Evolutionary conservation across 2,329 filamentous ascomycete species (phyloP).

Genomic region (Trichoderma harzianum): DNA sequence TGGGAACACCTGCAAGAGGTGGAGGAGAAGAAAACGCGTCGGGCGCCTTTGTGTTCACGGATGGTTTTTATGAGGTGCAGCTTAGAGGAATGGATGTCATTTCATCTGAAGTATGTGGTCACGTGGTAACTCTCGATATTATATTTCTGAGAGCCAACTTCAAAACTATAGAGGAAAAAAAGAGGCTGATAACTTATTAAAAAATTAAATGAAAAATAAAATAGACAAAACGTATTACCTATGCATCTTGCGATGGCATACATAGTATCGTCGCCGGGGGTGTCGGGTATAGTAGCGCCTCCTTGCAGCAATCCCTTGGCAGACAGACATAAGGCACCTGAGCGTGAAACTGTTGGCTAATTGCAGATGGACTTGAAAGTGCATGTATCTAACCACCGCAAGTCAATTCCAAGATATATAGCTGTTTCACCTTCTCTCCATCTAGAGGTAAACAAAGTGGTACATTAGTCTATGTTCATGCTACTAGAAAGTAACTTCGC

Average conservation of each 20-base stretch:
- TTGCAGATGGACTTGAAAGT: not conserved
- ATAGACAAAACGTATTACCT: not conserved
- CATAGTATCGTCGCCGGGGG: not conserved
- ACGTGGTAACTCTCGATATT: not conserved
- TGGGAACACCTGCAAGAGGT: not conserved
- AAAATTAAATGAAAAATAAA: not conserved
- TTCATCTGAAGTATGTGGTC: not conserved
- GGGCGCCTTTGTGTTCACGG: not conserved
- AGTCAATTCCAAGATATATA: not conserved
- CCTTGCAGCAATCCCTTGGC: not conserved
- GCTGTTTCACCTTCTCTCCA: not conserved
- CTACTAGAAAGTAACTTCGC: too few species aligned
- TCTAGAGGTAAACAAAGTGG: not conserved
- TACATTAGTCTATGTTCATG: not conserved
- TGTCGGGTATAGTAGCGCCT: not conserved
- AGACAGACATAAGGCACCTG: not conserved
- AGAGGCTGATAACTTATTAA: not conserved
- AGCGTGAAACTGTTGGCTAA: not conserved
- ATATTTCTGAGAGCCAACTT: too few species aligned
- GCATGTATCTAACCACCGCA: not conserved
- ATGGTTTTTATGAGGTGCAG: not conserved
- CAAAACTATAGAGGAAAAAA: too few species aligned
- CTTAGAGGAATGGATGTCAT: not conserved
- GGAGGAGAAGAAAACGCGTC: not conserved
- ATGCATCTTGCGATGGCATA: not conserved